These are phyloP conservation scores for Sedum album DNA, from an alignment of 164 flowering plant genomes.

Conservation along the genomic window DNA sequence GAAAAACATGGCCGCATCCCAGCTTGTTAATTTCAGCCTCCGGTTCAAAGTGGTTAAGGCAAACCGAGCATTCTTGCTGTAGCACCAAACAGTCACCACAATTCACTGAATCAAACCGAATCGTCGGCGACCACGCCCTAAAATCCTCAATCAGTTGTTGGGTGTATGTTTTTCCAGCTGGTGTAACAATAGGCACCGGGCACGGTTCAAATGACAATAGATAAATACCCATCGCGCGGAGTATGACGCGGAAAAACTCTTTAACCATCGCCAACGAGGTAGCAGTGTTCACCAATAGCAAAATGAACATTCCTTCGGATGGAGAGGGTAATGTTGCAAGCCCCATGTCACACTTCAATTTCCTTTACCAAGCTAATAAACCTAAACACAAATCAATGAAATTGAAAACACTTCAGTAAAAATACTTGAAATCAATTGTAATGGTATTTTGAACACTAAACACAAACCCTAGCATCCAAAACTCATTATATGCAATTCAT, in stretches of 20 bases:
- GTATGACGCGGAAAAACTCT: constrained; percentile 47
- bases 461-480: no score
- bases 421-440: no score
- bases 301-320: constrained; percentile 55
- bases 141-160: constrained; percentile 35
- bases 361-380: no score
- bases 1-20: neutral
- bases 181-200: neutral
- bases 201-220: neutral
- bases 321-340: constrained; percentile 58
- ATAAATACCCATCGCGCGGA: constrained; percentile 33
- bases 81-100: constrained; percentile 5
- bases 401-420: no score
- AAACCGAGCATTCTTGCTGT: neutral
- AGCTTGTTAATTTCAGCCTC: neutral
- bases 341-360: constrained; percentile 34
- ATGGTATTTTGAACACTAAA: neutral
- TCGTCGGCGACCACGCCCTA: constrained; percentile 29
- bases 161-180: constrained; percentile 10
- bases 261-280: constrained; percentile 50
- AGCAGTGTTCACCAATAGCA: constrained; percentile 56
- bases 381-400: no score
- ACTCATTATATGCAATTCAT: no score
- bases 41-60: neutral
- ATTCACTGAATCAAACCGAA: constrained; percentile 27